phyloP scores from a whole-genome alignment of 2,329 filamentous ascomycete species.

The Neofusicoccum laricinum region DNA sequence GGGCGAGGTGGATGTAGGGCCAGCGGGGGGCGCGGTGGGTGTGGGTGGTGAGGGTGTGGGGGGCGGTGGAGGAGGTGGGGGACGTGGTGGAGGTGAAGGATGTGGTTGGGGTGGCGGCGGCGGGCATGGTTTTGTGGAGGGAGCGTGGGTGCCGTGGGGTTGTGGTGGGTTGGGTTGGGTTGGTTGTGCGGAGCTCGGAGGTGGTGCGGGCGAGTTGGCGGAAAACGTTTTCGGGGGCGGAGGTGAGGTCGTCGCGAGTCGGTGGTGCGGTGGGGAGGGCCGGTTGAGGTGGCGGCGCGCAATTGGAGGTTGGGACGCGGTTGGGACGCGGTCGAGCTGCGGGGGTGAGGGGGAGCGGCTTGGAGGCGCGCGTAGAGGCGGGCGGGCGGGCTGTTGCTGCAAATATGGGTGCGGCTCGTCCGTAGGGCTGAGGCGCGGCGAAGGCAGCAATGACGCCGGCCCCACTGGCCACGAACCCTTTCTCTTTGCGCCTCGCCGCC shows the following conservation, averaged over 20 bases:
- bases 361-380: background rate
- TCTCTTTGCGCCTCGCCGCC: background rate
- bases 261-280: background rate
- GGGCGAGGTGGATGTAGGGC: slow-evolving; percentile 16
- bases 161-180: background rate
- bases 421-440: slow-evolving; percentile 47
- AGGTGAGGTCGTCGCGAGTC: background rate
- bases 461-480: background rate
- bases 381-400: background rate
- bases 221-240: background rate
- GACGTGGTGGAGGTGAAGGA: background rate
- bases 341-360: no score
- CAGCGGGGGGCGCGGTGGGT: background rate
- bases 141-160: background rate
- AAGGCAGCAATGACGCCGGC: background rate
- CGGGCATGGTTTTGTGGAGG: background rate
- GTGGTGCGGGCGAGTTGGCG: background rate
- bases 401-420: slow-evolving; percentile 54
- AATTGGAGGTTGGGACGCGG: background rate
- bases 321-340: background rate
- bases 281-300: background rate
- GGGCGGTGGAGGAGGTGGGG: background rate
- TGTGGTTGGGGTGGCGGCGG: background rate
- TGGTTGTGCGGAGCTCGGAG: background rate
- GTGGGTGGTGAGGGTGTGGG: background rate